These are phyloP conservation scores for Chernovozyma aurita DNA, from an alignment of 1,139 yeast genomes.

Conservation along the genomic window DNA sequence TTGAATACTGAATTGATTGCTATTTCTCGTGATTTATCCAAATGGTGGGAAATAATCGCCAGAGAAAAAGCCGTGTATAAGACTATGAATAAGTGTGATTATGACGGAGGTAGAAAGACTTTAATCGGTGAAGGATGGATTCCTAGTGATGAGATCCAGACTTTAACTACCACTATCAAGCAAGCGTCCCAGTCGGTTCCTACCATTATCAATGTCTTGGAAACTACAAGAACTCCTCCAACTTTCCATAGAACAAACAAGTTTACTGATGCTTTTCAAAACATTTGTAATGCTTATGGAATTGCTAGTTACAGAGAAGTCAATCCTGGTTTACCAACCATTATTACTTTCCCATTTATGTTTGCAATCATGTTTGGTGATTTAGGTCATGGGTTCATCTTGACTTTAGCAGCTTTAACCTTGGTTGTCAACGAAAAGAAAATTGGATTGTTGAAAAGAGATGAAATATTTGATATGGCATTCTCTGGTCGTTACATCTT, in stretches of 20 bases:
- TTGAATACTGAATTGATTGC: constrained; percentile 67
- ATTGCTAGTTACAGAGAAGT: constrained; percentile 73
- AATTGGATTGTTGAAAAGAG: constrained; percentile 59
- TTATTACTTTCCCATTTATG: constrained; percentile 80
- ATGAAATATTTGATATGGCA: constrained; percentile 82
- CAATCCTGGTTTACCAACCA: constrained; percentile 76
- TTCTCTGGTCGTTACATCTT: constrained; percentile 70
- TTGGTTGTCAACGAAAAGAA: constrained; percentile 60
- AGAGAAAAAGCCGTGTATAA: constrained; percentile 69
- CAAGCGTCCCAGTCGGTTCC: constrained; percentile 47
- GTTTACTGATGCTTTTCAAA: constrained; percentile 72
- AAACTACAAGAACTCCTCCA: constrained; percentile 70
- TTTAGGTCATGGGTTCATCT: constrained; percentile 71
- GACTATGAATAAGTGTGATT: constrained; percentile 63
- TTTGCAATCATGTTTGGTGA: constrained; percentile 89
- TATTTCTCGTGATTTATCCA: constrained; percentile 65
- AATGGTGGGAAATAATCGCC: constrained; percentile 66
- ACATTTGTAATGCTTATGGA: constrained; percentile 78
- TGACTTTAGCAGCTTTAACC: constrained; percentile 53
- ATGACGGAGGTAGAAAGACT: constrained; percentile 59
- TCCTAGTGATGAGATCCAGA: constrained; percentile 53
- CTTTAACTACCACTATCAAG: constrained; percentile 32
- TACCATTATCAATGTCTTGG: constrained; percentile 62
- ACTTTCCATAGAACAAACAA: constrained; percentile 75
- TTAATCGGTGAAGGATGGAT: constrained; percentile 80